These are phyloP conservation scores for Oryza coarctata DNA, from an alignment of 176 grass and related monocot species.

Conservation along the genomic window DNA sequence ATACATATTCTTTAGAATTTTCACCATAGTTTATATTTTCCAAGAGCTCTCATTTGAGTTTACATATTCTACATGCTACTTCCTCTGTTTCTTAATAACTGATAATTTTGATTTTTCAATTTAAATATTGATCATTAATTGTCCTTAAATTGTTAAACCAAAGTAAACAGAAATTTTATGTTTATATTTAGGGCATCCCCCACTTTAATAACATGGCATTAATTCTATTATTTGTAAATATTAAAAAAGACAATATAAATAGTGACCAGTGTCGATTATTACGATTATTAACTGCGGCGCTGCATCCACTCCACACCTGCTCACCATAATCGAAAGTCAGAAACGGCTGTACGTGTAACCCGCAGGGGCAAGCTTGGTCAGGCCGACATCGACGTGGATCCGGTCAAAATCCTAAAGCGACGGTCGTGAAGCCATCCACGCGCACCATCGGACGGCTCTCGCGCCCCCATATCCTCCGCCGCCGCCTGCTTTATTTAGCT, in stretches of 20 bases:
- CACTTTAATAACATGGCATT: too few relatives aligned
- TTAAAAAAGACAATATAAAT: too few relatives aligned
- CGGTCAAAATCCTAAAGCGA: slow-evolving; percentile 48
- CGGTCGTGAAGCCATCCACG: slow-evolving; percentile 26
- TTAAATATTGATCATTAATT: too few relatives aligned
- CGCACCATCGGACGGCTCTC: slow-evolving; percentile 52
- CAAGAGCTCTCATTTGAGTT: not conserved
- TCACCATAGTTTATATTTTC: not conserved
- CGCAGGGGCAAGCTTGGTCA: slow-evolving; percentile 47
- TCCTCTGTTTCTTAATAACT: too few relatives aligned
- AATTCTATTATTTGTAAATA: too few relatives aligned
- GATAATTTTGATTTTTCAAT: too few relatives aligned
- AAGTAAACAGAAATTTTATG: too few relatives aligned
- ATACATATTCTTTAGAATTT: not conserved
- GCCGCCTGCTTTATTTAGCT: slow-evolving; percentile 70
- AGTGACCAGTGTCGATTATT: too few relatives aligned
- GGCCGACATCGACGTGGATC: slow-evolving; percentile 60
- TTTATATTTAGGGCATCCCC: too few relatives aligned
- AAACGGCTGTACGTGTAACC: slow-evolving; percentile 56
- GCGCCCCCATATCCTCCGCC: slow-evolving; percentile 20
- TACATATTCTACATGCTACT: not conserved
- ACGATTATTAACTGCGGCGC: slow-evolving; percentile 2
- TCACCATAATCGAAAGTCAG: slow-evolving; percentile 51
- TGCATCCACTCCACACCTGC: slow-evolving; percentile 35
- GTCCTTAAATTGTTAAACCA: too few relatives aligned